Percentiles rank a stretch among this genome's conserved stretches.
These are phyloP conservation scores for Areca catechu DNA, from an alignment of 176 grass and related monocot genomes.

Conservation along the genomic window DNA sequence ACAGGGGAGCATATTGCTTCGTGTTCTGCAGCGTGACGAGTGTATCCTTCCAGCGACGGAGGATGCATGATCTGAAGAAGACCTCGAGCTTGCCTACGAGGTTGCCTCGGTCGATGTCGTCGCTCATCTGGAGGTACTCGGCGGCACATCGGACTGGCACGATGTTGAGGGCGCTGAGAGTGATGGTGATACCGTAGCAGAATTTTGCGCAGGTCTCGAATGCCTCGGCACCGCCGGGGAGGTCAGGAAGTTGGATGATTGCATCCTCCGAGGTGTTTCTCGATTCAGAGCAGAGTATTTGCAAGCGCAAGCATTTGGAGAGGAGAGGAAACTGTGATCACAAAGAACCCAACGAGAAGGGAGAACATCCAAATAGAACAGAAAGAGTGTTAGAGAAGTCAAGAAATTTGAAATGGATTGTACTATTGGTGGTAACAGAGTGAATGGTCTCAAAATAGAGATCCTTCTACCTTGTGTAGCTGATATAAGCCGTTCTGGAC, in stretches of 20 bases:
- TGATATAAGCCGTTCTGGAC: slow-evolving; percentile 51
- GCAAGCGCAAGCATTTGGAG: slow-evolving; percentile 77
- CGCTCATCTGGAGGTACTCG: slow-evolving; percentile 77
- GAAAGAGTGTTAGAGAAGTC: not conserved
- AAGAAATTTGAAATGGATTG: too few relatives aligned
- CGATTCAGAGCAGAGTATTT: slow-evolving; percentile 52
- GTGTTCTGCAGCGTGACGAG: slow-evolving; percentile 57
- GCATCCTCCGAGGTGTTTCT: slow-evolving; percentile 8
- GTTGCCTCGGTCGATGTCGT: slow-evolving; percentile 70
- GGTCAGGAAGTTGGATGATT: slow-evolving; percentile 38
- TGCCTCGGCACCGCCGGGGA: slow-evolving; percentile 66
- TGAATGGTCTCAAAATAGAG: too few relatives aligned
- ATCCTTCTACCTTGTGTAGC: slow-evolving; percentile 73
- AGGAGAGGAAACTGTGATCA: slow-evolving; percentile 70
- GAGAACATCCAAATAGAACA: not conserved
- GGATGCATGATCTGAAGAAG: slow-evolving; percentile 78
- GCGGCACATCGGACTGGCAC: slow-evolving; percentile 72
- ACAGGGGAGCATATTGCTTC: slow-evolving; percentile 36
- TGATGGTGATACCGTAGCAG: slow-evolving; percentile 85
- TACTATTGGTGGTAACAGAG: too few relatives aligned
- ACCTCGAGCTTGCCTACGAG: slow-evolving; percentile 69
- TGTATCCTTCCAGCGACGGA: slow-evolving; percentile 92
- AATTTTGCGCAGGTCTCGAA: slow-evolving; percentile 92
- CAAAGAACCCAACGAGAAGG: not conserved
- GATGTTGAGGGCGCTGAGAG: slow-evolving; percentile 77